These are phyloP conservation scores for Elaeis oleifera DNA, from an alignment of 202 grass and related monocot genomes.

Conservation along the genomic window DNA sequence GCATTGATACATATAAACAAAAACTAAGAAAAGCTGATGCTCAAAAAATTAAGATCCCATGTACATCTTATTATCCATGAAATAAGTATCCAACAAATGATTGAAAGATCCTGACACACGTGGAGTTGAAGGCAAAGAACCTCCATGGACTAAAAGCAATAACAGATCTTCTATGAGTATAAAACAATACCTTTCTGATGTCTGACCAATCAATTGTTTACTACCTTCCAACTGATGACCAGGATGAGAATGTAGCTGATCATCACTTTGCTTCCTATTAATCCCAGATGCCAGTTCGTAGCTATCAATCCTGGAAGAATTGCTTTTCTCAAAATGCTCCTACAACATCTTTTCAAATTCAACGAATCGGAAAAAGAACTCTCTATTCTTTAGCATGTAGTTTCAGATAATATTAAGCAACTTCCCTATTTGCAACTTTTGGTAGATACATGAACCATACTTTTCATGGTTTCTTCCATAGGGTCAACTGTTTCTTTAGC, in stretches of 20 bases:
- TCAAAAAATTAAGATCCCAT: slow-evolving; percentile 11
- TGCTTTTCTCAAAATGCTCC: slow-evolving; percentile 17
- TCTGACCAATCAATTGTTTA: slow-evolving; percentile 13
- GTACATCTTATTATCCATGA: neutral
- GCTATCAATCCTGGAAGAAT: slow-evolving; percentile 24
- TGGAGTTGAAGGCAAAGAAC: neutral
- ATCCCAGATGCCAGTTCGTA: slow-evolving; percentile 29
- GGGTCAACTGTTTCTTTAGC: neutral
- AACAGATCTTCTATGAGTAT: neutral
- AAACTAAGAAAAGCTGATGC: slow-evolving; percentile 20
- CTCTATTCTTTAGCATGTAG: no score
- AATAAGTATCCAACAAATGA: neutral
- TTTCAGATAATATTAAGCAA: no score
- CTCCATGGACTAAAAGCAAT: no score
- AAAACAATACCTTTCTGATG: slow-evolving; percentile 29
- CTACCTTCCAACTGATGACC: slow-evolving; percentile 26
- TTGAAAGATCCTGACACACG: neutral
- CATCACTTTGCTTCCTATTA: slow-evolving; percentile 27
- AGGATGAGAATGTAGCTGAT: slow-evolving; percentile 7
- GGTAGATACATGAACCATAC: slow-evolving; percentile 21
- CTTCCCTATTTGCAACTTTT: slow-evolving; percentile 13
- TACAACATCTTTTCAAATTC: slow-evolving; percentile 6
- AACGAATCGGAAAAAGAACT: no score
- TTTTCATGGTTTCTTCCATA: slow-evolving; percentile 27
- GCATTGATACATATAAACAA: slow-evolving; percentile 27